Conservation (phyloP, 192 early-diverging fungal species). For the Coemansia javaensis region DNA sequence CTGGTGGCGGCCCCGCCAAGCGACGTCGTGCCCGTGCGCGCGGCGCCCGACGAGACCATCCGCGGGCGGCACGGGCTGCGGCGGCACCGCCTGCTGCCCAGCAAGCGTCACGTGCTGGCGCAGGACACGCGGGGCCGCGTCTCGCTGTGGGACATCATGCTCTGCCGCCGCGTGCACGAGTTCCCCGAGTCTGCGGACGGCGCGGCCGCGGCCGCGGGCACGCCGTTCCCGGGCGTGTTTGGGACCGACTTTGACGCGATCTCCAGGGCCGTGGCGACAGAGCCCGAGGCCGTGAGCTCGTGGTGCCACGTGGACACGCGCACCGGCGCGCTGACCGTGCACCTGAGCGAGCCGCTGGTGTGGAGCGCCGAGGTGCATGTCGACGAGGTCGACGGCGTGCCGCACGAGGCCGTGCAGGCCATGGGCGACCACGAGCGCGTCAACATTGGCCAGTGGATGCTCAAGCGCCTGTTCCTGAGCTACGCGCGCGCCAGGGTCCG, state of each 20-base stretch:
- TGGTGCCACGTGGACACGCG: conserved; percentile 95
- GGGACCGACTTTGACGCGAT: conserved; percentile 44
- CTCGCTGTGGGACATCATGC: conserved; percentile 88
- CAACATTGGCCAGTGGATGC: conserved; percentile 51
- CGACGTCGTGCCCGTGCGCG: conserved; percentile 28
- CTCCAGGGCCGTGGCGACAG: conserved; percentile 8
- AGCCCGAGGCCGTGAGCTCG: conserved; percentile 72
- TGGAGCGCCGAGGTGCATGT: conserved; percentile 90
- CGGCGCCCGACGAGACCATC: conserved; percentile 34
- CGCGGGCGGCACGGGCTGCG: conserved; percentile 62
- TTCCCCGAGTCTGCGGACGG: conserved; percentile 50
- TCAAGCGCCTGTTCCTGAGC: conserved; percentile 42
- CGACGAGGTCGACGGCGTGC: conserved; percentile 63
- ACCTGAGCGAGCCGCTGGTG: conserved; percentile 70
- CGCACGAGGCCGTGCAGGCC: conserved; percentile 26
- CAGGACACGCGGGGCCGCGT: conserved; percentile 75
- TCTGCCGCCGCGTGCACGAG: conserved; percentile 52
- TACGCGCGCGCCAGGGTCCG: conserved; percentile 74
- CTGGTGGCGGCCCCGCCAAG: background rate
- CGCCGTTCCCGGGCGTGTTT: conserved; percentile 29
- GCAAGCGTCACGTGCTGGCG: conserved; percentile 80
- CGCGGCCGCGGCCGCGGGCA: conserved; percentile 57
- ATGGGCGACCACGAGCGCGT: conserved; percentile 41
- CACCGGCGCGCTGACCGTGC: conserved; percentile 82
- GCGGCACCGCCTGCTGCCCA: conserved; percentile 68